These are phyloP conservation scores for Thecaphora thlaspeos DNA, from an alignment of 1,284 basidiomycete genomes.

Conservation along the genomic window DNA sequence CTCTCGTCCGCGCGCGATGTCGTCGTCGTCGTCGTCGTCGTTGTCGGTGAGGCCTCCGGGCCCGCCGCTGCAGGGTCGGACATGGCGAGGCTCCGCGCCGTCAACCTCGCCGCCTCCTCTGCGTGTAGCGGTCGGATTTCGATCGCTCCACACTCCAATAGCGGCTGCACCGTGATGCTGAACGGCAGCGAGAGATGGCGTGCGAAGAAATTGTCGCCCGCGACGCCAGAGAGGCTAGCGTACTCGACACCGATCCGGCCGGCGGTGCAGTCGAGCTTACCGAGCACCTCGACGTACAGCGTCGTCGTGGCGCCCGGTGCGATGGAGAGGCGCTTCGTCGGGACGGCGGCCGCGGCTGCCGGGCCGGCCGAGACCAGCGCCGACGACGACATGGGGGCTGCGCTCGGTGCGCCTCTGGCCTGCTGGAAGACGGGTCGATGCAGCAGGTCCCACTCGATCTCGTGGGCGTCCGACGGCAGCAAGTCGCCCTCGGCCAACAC, in stretches of 20 bases:
- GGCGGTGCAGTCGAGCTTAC: slow-evolving; percentile 80
- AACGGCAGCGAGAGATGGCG: slow-evolving; percentile 80
- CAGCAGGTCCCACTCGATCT: slow-evolving; percentile 79
- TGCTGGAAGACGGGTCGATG: slow-evolving; percentile 74
- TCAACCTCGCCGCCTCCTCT: slow-evolving; percentile 38
- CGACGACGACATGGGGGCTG: background rate
- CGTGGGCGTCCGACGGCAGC: slow-evolving; percentile 80
- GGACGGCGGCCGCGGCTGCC: background rate
- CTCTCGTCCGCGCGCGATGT: too few species aligned
- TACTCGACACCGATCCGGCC: slow-evolving; percentile 82
- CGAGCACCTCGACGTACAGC: slow-evolving; percentile 73
- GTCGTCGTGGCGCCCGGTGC: slow-evolving; percentile 70
- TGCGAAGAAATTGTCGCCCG: slow-evolving; percentile 68
- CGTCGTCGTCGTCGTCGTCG: too few species aligned
- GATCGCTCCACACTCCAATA: slow-evolving; percentile 69
- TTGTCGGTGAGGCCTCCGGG: slow-evolving; percentile 11
- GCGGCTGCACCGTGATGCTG: slow-evolving; percentile 86
- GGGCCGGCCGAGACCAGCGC: too few species aligned
- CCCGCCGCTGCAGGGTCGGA: slow-evolving; percentile 55
- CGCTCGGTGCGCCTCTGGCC: background rate
- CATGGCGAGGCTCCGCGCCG: slow-evolving; percentile 59
- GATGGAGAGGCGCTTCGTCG: slow-evolving; percentile 59
- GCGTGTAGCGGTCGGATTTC: slow-evolving; percentile 15
- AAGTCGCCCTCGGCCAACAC: slow-evolving; percentile 72
- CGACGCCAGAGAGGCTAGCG: slow-evolving; percentile 65